These are phyloP conservation scores for Zoysia matrella DNA, from an alignment of 202 grass and related monocot genomes.

Conservation along the genomic window DNA sequence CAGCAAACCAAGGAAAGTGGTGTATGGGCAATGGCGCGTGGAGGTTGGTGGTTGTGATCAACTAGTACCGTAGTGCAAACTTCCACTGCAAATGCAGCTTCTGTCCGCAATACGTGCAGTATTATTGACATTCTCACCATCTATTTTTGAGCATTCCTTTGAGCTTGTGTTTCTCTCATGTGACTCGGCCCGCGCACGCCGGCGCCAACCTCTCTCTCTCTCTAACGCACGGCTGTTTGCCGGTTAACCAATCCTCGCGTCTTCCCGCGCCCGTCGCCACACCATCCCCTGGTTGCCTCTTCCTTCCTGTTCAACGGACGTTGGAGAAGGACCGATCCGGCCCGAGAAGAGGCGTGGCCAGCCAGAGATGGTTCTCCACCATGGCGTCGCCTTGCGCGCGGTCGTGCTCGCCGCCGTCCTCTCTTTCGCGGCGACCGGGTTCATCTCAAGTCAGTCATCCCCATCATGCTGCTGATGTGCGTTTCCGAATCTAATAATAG, in stretches of 20 bases:
- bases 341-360: constrained; percentile 23
- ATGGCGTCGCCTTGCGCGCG: constrained; percentile 26
- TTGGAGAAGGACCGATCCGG: constrained; percentile 12
- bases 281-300: not conserved
- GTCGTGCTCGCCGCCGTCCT: constrained; percentile 42
- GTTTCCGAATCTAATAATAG: not conserved
- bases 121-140: not conserved
- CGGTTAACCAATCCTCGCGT: constrained; percentile 1
- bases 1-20: not conserved
- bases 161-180: not conserved
- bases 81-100: not conserved
- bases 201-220: constrained; percentile 35
- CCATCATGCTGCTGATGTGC: not conserved
- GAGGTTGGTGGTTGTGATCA: not conserved
- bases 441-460: constrained; percentile 64
- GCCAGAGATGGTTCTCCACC: constrained; percentile 47
- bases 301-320: constrained; percentile 9
- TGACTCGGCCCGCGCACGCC: constrained; percentile 9
- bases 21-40: not conserved
- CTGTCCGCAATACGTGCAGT: not conserved
- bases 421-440: constrained; percentile 48
- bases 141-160: constrained; percentile 48
- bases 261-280: not conserved
- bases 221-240: constrained; percentile 16
- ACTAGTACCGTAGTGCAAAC: not conserved